phyloP scores from a whole-genome alignment of 805 yeast genomes.

The Starmera amethionina region DNA sequence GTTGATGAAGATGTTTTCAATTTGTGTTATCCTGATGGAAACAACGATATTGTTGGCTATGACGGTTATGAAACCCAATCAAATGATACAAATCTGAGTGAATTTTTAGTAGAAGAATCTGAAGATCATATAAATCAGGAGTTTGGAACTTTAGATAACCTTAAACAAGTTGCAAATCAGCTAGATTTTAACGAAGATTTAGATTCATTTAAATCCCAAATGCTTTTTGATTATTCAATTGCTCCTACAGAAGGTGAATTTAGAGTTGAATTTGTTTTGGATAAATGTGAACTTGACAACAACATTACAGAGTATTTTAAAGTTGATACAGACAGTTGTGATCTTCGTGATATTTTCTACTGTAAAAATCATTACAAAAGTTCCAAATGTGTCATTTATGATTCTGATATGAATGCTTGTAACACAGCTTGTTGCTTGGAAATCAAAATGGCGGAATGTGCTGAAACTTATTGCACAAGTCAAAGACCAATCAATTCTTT shows the following conservation, averaged over 20 bases:
- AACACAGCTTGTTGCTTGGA: conserved; percentile 18
- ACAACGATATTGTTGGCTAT: no score
- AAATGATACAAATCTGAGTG: not conserved
- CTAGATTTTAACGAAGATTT: conserved; percentile 7
- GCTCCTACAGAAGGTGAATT: conserved; percentile 1
- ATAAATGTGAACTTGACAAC: conserved; percentile 11
- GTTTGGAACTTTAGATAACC: conserved; percentile 3
- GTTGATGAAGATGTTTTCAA: conserved; percentile 1
- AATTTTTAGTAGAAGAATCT: no score
- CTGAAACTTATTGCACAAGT: conserved; percentile 11
- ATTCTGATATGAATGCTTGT: conserved; percentile 9
- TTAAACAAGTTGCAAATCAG: conserved; percentile 7
- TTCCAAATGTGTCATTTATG: conserved; percentile 5
- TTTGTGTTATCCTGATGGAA: not conserved
- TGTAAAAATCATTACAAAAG: conserved; percentile 15
- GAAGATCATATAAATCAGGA: conserved; percentile 8
- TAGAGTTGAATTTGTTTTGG: conserved; percentile 7
- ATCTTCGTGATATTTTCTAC: conserved; percentile 12
- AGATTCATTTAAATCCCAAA: conserved; percentile 7
- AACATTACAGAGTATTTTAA: conserved; percentile 9
- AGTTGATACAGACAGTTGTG: conserved; percentile 15
- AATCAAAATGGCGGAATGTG: conserved; percentile 15
- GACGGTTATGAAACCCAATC: not conserved
- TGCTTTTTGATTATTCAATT: conserved; percentile 6
- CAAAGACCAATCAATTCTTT: conserved; percentile 9